Evolutionary conservation across 2,329 filamentous ascomycete genomes (phyloP).

Genomic region (Lachnellula occidentalis): DNA sequence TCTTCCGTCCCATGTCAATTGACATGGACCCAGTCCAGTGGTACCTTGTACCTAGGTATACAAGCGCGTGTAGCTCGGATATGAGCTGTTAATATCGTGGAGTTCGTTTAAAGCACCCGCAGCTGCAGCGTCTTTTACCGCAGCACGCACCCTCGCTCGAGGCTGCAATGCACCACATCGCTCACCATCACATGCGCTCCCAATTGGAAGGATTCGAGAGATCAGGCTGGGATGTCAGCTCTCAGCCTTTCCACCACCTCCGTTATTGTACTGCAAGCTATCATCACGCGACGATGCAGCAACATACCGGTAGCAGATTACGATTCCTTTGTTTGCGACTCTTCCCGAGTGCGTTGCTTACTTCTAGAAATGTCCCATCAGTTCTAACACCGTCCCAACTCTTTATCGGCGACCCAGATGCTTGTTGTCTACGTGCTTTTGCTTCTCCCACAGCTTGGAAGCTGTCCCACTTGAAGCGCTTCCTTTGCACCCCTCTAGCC

Average conservation of each 20-base stretch:
- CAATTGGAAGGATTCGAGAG: not conserved
- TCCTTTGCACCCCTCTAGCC: too few species aligned
- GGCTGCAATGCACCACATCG: not conserved
- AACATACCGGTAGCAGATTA: not conserved
- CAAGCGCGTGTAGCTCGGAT: not conserved
- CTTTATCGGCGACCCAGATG: not conserved
- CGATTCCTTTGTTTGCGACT: not conserved
- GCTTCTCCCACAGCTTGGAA: too few species aligned
- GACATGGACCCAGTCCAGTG: too few species aligned
- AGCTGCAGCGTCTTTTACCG: not conserved
- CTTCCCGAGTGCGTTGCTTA: not conserved
- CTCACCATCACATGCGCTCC: not conserved
- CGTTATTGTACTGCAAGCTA: not conserved
- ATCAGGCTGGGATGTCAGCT: not conserved
- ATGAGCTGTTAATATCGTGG: not conserved
- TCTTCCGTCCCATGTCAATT: not conserved
- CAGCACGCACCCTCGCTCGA: not conserved
- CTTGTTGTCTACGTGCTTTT: too few species aligned
- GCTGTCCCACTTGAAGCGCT: too few species aligned
- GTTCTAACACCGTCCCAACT: too few species aligned
- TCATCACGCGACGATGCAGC: not conserved
- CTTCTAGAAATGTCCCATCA: not conserved
- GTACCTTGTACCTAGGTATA: too few species aligned
- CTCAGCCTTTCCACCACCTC: not conserved
- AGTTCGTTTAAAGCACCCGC: not conserved